Conservation (phyloP, 257 asterid genomes). For the Craterostigma plantagineum region DNA sequence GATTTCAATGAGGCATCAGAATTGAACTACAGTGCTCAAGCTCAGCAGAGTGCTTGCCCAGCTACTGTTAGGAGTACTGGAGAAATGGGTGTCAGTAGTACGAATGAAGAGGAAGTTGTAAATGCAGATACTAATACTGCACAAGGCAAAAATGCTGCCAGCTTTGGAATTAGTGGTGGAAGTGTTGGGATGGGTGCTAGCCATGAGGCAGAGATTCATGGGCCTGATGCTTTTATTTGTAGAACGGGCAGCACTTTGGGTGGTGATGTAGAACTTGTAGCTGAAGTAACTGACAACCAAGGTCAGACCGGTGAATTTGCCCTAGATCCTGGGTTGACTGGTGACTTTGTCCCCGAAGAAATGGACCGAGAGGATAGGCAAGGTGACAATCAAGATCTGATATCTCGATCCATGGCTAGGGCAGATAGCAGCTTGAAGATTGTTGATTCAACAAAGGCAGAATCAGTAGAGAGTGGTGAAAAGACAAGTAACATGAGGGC, state of each 20-base stretch:
- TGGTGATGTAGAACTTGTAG: conserved; percentile 78
- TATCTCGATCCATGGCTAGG: conserved; percentile 67
- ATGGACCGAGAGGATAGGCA: conserved; percentile 79
- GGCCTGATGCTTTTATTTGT: conserved; percentile 51
- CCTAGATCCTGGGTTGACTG: too few relatives aligned
- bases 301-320: conserved; percentile 77
- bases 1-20: conserved; percentile 72
- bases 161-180: conserved; percentile 90
- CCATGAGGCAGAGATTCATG: conserved; percentile 99
- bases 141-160: conserved; percentile 69
- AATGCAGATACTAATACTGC: conserved; percentile 79
- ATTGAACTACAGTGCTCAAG: conserved; percentile 83
- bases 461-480: conserved; percentile 91
- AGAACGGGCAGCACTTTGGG: conserved; percentile 72
- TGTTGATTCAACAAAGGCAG: conserved; percentile 79
- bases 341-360: conserved; percentile 89
- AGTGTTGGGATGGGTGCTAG: conserved; percentile 99
- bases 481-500: conserved; percentile 56
- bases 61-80: conserved; percentile 59
- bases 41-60: conserved; percentile 85
- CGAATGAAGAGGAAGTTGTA: conserved; percentile 89
- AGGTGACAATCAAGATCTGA: conserved; percentile 84
- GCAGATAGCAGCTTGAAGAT: conserved; percentile 97
- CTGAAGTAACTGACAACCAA: conserved; percentile 85
- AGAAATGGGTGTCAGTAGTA: conserved; percentile 91